Conservation (phyloP, 257 asterid genomes). For the Gardenia jasminoides region DNA sequence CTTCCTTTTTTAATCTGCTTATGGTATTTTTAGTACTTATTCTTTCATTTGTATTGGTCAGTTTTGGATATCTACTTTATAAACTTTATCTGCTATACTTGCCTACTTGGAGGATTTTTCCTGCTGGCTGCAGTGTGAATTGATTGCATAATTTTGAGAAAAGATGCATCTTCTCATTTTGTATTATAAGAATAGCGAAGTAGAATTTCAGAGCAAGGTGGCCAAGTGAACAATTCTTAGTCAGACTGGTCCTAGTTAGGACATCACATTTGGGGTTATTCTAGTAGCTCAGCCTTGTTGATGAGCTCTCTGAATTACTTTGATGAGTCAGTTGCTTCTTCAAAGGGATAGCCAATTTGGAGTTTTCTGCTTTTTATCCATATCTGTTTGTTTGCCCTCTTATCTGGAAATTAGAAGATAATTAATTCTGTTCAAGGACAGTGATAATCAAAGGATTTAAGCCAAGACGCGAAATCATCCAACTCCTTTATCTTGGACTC, state of each 20-base stretch:
- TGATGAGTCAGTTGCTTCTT: neutral
- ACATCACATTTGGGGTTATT: neutral
- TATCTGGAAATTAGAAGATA: neutral
- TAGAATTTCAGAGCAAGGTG: neutral
- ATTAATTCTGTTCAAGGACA: neutral
- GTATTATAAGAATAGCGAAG: neutral
- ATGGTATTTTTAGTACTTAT: neutral
- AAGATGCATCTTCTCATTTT: neutral
- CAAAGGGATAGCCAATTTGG: neutral
- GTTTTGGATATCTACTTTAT: neutral
- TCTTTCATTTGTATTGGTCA: neutral
- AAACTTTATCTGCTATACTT: neutral
- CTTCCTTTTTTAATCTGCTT: neutral
- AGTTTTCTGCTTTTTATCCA: neutral
- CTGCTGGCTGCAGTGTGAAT: neutral
- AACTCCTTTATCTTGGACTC: neutral
- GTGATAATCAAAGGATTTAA: neutral
- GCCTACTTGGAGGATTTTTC: neutral
- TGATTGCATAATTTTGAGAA: neutral
- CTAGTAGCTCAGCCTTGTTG: neutral
- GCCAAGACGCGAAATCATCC: neutral
- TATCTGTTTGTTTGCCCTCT: neutral
- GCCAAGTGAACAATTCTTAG: neutral
- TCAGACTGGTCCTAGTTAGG: neutral
- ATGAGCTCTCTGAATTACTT: neutral